Evolutionary conservation across 2,329 filamentous ascomycete species (phyloP).

Genomic region (Aspergillus melleus): DNA sequence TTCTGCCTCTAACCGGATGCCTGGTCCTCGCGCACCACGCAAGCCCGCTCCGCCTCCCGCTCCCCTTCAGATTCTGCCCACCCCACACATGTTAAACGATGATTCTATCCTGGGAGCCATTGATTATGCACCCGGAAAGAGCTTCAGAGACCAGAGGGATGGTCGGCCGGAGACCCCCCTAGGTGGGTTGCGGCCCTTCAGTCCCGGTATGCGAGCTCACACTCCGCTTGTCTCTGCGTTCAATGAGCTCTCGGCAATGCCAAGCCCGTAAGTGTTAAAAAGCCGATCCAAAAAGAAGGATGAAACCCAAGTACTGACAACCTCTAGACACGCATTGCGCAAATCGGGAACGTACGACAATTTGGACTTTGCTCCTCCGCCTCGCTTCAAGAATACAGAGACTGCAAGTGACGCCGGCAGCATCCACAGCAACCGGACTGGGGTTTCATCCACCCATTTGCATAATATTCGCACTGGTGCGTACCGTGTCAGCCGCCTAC

Average conservation of each 20-base stretch:
- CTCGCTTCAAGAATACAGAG: conserved; percentile 46
- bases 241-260: conserved; percentile 80
- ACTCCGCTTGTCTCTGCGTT: conserved; percentile 81
- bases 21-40: conserved; percentile 48
- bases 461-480: conserved; percentile 77
- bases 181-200: conserved; percentile 66
- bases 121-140: conserved; percentile 82
- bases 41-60: conserved; percentile 70
- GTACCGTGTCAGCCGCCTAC: conserved; percentile 82
- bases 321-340: conserved; percentile 45
- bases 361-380: conserved; percentile 52
- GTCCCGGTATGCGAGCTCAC: conserved; percentile 68
- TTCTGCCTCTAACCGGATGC: conserved; percentile 56
- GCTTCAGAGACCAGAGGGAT: conserved; percentile 64
- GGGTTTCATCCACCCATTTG: conserved; percentile 69
- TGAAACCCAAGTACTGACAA: conserved; percentile 16
- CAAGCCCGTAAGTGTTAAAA: conserved; percentile 75
- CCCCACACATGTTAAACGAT: conserved; percentile 79
- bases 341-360: conserved; percentile 51
- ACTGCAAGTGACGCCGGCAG: conserved; percentile 48
- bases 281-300: background rate
- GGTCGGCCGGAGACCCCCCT: conserved; percentile 65
- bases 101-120: conserved; percentile 71
- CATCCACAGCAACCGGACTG: conserved; percentile 70
- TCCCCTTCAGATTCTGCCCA: conserved; percentile 74